phyloP scores from a whole-genome alignment of 1,139 yeast genomes.

The Casaregolazyma lundiana region DNA sequence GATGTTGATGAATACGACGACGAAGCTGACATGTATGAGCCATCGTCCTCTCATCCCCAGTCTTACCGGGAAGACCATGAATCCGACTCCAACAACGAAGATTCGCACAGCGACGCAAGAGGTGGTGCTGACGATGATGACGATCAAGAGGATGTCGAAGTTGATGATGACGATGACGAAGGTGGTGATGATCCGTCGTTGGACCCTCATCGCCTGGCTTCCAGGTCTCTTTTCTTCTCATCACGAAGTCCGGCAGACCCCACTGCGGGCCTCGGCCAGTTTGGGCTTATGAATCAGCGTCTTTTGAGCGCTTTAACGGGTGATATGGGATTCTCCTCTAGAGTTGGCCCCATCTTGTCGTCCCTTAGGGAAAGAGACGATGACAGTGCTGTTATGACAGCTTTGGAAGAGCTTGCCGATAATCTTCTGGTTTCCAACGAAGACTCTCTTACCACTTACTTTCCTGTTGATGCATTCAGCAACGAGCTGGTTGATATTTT shows the following conservation, averaged over 20 bases:
- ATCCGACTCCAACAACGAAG: conserved; percentile 1
- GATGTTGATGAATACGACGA: conserved; percentile 6
- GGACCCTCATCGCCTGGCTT: background rate
- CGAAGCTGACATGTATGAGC: conserved; percentile 10
- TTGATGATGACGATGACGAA: conserved; percentile 18
- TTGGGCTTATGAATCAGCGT: conserved; percentile 14
- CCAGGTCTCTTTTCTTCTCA: conserved; percentile 13
- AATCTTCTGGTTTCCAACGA: conserved; percentile 36
- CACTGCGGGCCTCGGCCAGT: conserved; percentile 11
- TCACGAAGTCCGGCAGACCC: conserved; percentile 15
- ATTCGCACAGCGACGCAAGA: conserved; percentile 11
- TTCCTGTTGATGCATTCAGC: conserved; percentile 60
- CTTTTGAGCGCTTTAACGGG: conserved; percentile 31
- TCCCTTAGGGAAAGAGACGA: conserved; percentile 37
- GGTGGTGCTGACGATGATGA: conserved; percentile 20
- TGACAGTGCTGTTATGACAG: conserved; percentile 41
- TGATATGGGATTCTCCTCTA: conserved; percentile 34
- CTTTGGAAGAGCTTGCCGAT: conserved; percentile 37
- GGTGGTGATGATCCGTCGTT: conserved; percentile 20
- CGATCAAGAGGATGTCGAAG: conserved; percentile 12
- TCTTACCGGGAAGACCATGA: conserved; percentile 4
- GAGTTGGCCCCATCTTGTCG: conserved; percentile 27
- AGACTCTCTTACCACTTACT: conserved; percentile 30
- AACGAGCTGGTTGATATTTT: conserved; percentile 55
- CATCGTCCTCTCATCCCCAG: background rate